A percentile compares a stretch with the other conserved stretches of the same genome.
Evolutionary conservation across 306 rosid species (phyloP).

Genomic region (Rubus idaeus): DNA sequence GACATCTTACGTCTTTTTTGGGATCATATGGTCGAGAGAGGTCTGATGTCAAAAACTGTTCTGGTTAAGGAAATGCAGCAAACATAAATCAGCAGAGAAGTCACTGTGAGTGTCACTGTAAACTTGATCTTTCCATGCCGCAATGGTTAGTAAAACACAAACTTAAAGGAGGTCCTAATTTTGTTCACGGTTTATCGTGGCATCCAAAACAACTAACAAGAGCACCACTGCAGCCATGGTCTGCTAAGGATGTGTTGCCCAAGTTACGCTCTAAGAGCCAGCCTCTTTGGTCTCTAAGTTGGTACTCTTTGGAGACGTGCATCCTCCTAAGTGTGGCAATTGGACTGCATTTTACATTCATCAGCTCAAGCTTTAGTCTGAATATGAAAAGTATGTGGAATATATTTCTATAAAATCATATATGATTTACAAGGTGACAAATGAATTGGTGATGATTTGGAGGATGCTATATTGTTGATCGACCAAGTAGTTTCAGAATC

Average conservation of each 20-base stretch:
- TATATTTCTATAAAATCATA: background rate
- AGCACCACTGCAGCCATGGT: background rate
- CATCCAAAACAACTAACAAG: background rate
- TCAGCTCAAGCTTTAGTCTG: background rate
- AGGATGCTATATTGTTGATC: background rate
- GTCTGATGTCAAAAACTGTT: slow-evolving; percentile 66
- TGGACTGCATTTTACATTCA: background rate
- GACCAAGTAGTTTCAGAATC: background rate
- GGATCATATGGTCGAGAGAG: slow-evolving; percentile 63
- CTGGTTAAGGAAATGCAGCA: slow-evolving; percentile 47
- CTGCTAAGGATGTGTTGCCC: background rate
- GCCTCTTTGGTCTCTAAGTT: background rate
- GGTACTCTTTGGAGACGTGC: background rate
- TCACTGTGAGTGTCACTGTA: background rate
- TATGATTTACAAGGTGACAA: background rate
- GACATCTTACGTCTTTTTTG: slow-evolving; percentile 54
- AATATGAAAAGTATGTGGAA: background rate
- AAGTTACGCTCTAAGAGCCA: background rate
- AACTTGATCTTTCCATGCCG: background rate
- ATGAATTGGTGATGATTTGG: background rate
- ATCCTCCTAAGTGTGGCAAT: background rate
- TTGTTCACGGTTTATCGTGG: background rate
- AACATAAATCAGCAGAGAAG: slow-evolving; percentile 14
- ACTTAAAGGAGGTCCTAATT: background rate
- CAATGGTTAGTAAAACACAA: background rate